A percentile compares a stretch with the other conserved stretches of the same genome.
phyloP scores from a whole-genome alignment of 768 basidiomycete genomes.

The Lentinula boryana region DNA sequence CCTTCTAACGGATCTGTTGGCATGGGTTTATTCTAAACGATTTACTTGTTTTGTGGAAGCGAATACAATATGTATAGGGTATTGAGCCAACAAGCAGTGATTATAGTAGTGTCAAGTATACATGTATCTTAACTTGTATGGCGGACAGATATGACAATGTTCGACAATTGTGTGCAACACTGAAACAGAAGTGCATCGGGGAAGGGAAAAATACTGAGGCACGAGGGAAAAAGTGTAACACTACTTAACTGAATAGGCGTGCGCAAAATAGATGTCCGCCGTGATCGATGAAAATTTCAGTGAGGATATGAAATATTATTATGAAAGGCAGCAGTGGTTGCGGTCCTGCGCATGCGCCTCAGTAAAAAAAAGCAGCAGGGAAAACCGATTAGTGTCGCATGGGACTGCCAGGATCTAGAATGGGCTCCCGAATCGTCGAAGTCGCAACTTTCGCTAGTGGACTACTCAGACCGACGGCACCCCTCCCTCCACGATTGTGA shows the following conservation, averaged over 20 bases:
- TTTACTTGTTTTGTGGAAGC: not conserved
- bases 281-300: no score
- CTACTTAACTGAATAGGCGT: not conserved
- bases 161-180: not conserved
- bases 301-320: not conserved
- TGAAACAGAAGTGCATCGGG: no score
- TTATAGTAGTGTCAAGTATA: not conserved
- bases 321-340: not conserved
- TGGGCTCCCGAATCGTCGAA: not conserved
- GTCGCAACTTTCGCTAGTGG: slow-evolving; percentile 5
- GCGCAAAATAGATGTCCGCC: not conserved
- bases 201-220: not conserved
- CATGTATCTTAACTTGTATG: not conserved
- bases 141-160: not conserved
- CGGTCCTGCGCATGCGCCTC: not conserved
- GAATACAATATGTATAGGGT: not conserved
- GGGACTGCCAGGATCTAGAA: slow-evolving; percentile 10
- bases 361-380: not conserved
- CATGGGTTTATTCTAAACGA: not conserved
- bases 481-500: slow-evolving; percentile 32
- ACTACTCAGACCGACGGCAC: slow-evolving; percentile 7
- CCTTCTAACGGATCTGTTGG: not conserved
- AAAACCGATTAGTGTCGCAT: slow-evolving; percentile 1
- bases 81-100: not conserved
- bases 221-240: not conserved